A percentile compares a stretch with the other conserved stretches of the same genome.
Evolutionary conservation across 2,329 filamentous ascomycete species (phyloP).

Genomic region (Diatrype stigma): DNA sequence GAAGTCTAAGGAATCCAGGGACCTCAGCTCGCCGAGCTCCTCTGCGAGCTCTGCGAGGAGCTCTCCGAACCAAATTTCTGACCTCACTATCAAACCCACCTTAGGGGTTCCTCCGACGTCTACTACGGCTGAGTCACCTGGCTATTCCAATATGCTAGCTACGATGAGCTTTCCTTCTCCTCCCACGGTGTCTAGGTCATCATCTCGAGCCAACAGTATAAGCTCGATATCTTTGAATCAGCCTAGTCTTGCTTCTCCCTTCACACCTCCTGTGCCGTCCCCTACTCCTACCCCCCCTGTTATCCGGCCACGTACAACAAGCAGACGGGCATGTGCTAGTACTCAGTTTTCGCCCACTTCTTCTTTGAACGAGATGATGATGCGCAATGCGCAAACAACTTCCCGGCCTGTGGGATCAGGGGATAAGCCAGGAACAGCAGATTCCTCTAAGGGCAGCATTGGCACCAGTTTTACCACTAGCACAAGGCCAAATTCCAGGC

Average conservation of each 20-base stretch:
- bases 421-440: not conserved
- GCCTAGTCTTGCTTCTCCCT: not conserved
- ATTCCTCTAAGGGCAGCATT: not conserved
- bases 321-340: slow-evolving; percentile 14
- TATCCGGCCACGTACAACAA: slow-evolving; percentile 18
- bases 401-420: not conserved
- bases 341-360: slow-evolving; percentile 6
- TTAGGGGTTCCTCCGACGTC: slow-evolving; percentile 15
- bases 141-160: slow-evolving; percentile 26
- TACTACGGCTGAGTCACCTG: slow-evolving; percentile 22
- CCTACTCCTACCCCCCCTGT: slow-evolving; percentile 2
- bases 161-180: slow-evolving; percentile 20
- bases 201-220: slow-evolving; percentile 14
- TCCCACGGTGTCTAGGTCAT: slow-evolving; percentile 17
- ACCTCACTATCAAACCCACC: slow-evolving; percentile 7
- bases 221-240: slow-evolving; percentile 1
- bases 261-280: not conserved
- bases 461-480: not conserved
- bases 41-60: not conserved
- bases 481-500: not conserved
- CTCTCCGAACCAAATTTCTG: slow-evolving; percentile 4
- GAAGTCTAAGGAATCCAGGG: not conserved
- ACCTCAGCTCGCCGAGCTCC: not conserved
- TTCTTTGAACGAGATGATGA: slow-evolving; percentile 20
- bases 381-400: slow-evolving; percentile 10